phyloP scores from a whole-genome alignment of 345 rosid species.

The Citrus reticulata region DNA sequence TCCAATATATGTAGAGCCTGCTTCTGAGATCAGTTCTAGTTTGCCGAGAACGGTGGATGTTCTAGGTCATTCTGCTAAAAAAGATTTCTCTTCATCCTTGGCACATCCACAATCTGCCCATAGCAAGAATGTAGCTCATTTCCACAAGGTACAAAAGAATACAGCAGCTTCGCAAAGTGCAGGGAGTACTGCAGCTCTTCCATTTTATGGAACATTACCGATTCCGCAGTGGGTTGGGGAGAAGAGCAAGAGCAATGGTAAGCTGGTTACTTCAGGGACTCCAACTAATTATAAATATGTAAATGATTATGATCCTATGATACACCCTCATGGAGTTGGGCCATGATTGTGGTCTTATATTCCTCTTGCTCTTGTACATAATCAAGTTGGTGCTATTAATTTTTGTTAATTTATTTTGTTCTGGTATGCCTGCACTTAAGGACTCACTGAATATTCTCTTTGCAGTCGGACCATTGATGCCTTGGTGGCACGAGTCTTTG shows the following conservation, averaged over 20 bases:
- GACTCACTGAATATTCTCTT: slow-evolving; percentile 8
- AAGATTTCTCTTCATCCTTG: slow-evolving; percentile 21
- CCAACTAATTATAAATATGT: slow-evolving; percentile 13
- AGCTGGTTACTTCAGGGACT: slow-evolving; percentile 22
- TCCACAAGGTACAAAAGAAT: slow-evolving; percentile 1
- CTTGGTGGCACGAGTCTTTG: slow-evolving; percentile 14
- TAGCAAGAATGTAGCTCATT: slow-evolving; percentile 14
- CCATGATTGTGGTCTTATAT: slow-evolving; percentile 6
- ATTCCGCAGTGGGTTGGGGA: slow-evolving; percentile 1
- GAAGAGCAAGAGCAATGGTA: slow-evolving; percentile 12
- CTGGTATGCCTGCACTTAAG: slow-evolving; percentile 3
- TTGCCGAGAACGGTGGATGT: slow-evolving; percentile 7
- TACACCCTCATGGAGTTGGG: slow-evolving; percentile 15
- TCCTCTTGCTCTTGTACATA: not conserved
- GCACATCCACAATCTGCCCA: slow-evolving; percentile 11
- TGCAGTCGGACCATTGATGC: slow-evolving; percentile 4
- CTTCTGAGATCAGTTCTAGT: slow-evolving; percentile 21
- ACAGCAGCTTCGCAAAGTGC: slow-evolving; percentile 19
- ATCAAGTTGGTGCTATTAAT: slow-evolving; percentile 14
- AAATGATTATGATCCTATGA: slow-evolving; percentile 9
- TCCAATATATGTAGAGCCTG: slow-evolving; percentile 9
- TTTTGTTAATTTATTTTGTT: not conserved
- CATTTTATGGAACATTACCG: slow-evolving; percentile 14
- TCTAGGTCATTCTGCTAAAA: slow-evolving; percentile 20
- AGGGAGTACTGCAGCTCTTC: slow-evolving; percentile 9